phyloP scores from a whole-genome alignment of 1,284 basidiomycete genomes.

The Somion occarium region DNA sequence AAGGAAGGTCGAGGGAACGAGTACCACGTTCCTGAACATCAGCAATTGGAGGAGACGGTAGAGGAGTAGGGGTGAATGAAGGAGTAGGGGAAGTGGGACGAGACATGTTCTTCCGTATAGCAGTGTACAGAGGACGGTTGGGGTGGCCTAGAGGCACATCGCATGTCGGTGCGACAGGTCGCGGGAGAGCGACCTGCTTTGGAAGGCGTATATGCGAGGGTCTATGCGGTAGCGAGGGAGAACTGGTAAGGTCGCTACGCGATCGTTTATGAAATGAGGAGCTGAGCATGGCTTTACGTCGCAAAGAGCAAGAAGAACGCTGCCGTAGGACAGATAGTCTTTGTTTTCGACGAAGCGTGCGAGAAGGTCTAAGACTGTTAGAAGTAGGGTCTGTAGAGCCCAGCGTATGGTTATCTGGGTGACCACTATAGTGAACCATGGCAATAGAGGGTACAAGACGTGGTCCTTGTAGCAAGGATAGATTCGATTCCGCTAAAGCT shows the following conservation, averaged over 20 bases:
- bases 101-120: conserved; percentile 55
- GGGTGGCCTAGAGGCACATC: conserved; percentile 46
- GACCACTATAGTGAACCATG: not conserved
- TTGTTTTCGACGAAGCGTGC: conserved; percentile 35
- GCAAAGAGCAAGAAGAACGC: conserved; percentile 36
- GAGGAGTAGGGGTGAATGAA: conserved; percentile 12
- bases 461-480: not conserved
- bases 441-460: not conserved
- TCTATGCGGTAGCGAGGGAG: not conserved
- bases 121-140: conserved; percentile 56
- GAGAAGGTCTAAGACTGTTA: conserved; percentile 21
- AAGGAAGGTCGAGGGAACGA: conserved; percentile 5
- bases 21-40: not conserved
- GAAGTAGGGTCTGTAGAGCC: conserved; percentile 19
- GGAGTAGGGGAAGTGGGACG: conserved; percentile 32
- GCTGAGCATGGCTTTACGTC: conserved; percentile 23
- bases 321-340: conserved; percentile 25
- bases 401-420: conserved; percentile 15
- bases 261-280: conserved; percentile 1
- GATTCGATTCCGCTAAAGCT: not conserved
- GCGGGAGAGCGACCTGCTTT: not conserved
- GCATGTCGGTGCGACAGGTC: conserved; percentile 17
- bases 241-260: not conserved
- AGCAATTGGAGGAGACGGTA: not conserved
- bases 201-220: not conserved